These are phyloP conservation scores for Prunus salicina DNA, from an alignment of 306 rosid species.

Conservation along the genomic window DNA sequence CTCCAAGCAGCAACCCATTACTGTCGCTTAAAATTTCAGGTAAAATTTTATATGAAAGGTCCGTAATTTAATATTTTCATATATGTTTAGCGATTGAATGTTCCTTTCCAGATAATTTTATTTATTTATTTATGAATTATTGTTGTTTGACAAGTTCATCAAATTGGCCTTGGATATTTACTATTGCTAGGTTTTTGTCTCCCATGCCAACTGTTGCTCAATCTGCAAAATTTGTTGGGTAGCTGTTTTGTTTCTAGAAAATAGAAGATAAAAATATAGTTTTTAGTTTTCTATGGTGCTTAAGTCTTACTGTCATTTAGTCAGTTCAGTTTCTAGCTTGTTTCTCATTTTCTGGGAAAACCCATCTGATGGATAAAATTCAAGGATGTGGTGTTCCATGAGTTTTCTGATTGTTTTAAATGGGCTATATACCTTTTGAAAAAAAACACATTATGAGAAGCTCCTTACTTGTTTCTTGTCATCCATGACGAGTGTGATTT, in stretches of 20 bases:
- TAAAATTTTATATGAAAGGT: neutral
- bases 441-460: neutral
- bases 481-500: neutral
- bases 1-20: constrained; percentile 44
- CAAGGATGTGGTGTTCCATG: neutral
- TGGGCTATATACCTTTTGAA: neutral
- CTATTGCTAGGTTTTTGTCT: neutral
- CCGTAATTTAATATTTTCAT: neutral
- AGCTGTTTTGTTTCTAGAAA: neutral
- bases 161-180: neutral
- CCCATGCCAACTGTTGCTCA: neutral
- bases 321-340: neutral
- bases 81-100: neutral
- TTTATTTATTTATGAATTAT: neutral
- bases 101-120: neutral
- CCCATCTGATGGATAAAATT: neutral
- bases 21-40: constrained; percentile 62
- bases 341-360: neutral
- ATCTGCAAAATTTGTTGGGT: neutral
- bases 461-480: neutral
- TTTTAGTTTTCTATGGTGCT: neutral
- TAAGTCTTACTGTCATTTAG: neutral
- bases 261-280: neutral
- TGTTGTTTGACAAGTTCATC: neutral
- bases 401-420: neutral